These are phyloP conservation scores for Penicillium macrosclerotiorum DNA, from an alignment of 495 filamentous ascomycete genomes.

Conservation along the genomic window DNA sequence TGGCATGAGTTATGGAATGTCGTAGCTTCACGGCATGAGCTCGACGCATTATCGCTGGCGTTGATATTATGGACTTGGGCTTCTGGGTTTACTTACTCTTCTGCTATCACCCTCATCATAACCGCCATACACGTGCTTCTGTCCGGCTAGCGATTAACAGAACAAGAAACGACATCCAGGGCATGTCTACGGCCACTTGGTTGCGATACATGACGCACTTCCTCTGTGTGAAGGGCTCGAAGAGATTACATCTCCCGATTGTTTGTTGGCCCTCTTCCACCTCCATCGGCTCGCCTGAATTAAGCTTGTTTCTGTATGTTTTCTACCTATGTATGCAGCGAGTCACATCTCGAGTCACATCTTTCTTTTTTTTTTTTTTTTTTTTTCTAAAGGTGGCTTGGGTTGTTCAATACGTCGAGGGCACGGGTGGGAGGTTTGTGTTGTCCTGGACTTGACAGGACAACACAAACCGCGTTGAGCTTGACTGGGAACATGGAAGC, in stretches of 20 bases:
- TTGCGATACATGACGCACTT: constrained; percentile 3
- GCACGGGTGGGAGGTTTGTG: too few species aligned
- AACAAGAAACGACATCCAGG: constrained; percentile 12
- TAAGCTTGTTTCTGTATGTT: too few species aligned
- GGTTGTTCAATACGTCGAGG: too few species aligned
- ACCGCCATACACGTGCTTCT: constrained; percentile 1
- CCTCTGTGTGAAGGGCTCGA: not conserved
- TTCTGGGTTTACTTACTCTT: too few species aligned
- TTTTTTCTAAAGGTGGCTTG: too few species aligned
- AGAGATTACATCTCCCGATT: not conserved
- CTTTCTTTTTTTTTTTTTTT: constrained; percentile 5
- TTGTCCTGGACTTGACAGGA: too few species aligned
- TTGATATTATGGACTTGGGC: constrained; percentile 7
- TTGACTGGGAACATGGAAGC: too few species aligned
- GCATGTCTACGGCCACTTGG: constrained; percentile 7
- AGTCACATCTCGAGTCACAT: not conserved
- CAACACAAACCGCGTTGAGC: too few species aligned
- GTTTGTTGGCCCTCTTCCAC: not conserved
- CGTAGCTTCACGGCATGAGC: constrained; percentile 11
- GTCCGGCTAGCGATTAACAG: constrained; percentile 4
- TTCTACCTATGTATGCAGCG: not conserved
- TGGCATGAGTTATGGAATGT: constrained; percentile 22
- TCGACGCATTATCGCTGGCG: constrained; percentile 14
- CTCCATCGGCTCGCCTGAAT: not conserved
- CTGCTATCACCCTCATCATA: too few species aligned